A percentile compares a stretch with the other conserved stretches of the same genome.
These are phyloP conservation scores for Vaccinium macrocarpon DNA, from an alignment of 148 eudicot species.

Conservation along the genomic window DNA sequence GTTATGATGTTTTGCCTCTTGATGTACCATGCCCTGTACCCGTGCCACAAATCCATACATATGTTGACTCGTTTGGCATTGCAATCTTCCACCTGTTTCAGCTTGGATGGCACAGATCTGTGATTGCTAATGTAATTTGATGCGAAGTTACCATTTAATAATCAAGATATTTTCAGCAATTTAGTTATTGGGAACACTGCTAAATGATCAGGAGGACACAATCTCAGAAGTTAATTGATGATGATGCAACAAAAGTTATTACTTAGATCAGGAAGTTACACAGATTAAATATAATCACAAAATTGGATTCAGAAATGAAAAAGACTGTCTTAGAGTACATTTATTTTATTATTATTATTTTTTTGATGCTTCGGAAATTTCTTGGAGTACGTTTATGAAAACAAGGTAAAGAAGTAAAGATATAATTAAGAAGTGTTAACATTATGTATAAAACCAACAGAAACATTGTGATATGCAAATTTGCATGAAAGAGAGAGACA, in stretches of 20 bases:
- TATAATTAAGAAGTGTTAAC: not conserved
- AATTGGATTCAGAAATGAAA: not conserved
- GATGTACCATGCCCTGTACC: not conserved
- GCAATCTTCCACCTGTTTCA: not conserved
- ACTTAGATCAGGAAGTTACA: not conserved
- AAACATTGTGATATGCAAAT: not conserved
- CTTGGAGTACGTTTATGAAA: not conserved
- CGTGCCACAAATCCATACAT: not conserved
- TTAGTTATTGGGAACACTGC: not conserved
- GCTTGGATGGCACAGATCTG: not conserved
- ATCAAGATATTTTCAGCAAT: not conserved
- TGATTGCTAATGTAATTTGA: not conserved
- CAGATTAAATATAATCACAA: not conserved
- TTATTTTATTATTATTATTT: not conserved
- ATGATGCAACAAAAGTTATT: not conserved
- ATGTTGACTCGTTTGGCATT: not conserved
- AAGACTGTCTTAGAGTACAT: not conserved
- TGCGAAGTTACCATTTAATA: not conserved
- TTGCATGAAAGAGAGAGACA: not conserved
- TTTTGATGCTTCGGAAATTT: too few species aligned
- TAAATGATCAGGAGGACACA: not conserved
- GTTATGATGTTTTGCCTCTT: not conserved
- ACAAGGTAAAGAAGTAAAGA: not conserved
- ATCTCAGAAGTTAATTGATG: not conserved
- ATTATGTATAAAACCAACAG: not conserved